Evolutionary conservation across 2,329 filamentous ascomycete species (phyloP), one percentile per base, ranked within the genome.

Genomic region (Paracoccidioides brasiliensis): DNA sequence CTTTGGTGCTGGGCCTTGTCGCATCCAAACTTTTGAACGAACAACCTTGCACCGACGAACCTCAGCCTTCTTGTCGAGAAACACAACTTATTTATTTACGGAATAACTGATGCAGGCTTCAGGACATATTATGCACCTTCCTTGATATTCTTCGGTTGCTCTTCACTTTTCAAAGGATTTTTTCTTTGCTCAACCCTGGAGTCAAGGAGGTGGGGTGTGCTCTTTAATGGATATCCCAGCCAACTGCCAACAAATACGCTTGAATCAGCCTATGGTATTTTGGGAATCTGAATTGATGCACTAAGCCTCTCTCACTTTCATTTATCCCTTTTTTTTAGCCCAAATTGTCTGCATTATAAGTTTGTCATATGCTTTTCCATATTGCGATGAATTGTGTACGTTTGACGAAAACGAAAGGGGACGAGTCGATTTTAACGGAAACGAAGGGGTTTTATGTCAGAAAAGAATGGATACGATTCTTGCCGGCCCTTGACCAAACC

Each of bases 401-500:
- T 58, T 60, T 64, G 63, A 37, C 22, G 40, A 48, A 55, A 28
- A 33, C 8, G 22, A 45, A 41, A 35, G 46, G 46, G 53, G 46
- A 45, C 41, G 56, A 52, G 41, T 42, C 14, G 22, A 53, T 38
- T 33, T 48, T 49, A 38, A 46, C 35, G 35, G 52, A 15, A 37
- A 37, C 37, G 32, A 30, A 30, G 48, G 33, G 42, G 52, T 50
- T 22, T 22, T 53, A 50, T 43, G 50, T 30, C 51, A 1, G 52
- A 53, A 45, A 41, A 44, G 35, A 46, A 46, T 33, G 28, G 38
- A 32, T 28, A 15, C 15, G 44, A 46, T 49, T 51, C 52, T 52
- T 56, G 63, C 62, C 59, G 68, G 66, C 63, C 63, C 59, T 15
- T 46, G 41, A 32, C 49, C 54, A 52, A 50, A n/a, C 54, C 50